Percentiles rank a stretch among this genome's conserved stretches.
phyloP scores from a whole-genome alignment of 116 monocot species.

The Phalaenopsis hybrid region DNA sequence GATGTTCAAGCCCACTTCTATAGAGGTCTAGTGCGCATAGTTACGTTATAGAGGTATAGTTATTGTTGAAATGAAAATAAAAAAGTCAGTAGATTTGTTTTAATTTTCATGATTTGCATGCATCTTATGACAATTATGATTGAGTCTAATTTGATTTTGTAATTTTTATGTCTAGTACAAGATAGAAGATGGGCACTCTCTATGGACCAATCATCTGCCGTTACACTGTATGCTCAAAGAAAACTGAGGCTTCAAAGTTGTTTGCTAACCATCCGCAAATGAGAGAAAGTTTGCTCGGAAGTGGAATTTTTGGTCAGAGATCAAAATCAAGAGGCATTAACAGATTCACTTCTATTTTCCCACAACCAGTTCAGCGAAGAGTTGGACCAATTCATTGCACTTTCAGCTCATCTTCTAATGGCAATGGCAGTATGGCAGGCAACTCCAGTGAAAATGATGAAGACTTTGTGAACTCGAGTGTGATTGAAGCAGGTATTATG shows the following conservation, averaged over 20 bases:
- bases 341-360: conserved; percentile 8
- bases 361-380: conserved; percentile 16
- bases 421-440: conserved; percentile 54
- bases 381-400: conserved; percentile 31
- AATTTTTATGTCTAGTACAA: not conserved
- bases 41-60: too few species aligned
- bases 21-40: not conserved
- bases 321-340: conserved; percentile 18
- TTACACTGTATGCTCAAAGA: conserved; percentile 18
- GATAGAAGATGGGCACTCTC: conserved; percentile 41
- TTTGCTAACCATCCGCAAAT: conserved; percentile 1
- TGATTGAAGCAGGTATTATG: conserved; percentile 78
- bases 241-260: conserved; percentile 4
- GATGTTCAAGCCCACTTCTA: not conserved
- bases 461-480: conserved; percentile 73
- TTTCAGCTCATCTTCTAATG: conserved; percentile 75
- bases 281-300: conserved; percentile 18
- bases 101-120: not conserved
- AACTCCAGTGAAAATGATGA: conserved; percentile 64
- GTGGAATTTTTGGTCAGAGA: conserved; percentile 38
- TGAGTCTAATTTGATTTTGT: not conserved
- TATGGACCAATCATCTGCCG: conserved; percentile 58
- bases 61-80: not conserved
- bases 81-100: not conserved
- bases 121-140: not conserved